Conservation (phyloP, 139 green algal genomes). For the Chlamydomonas sphaeroides region DNA sequence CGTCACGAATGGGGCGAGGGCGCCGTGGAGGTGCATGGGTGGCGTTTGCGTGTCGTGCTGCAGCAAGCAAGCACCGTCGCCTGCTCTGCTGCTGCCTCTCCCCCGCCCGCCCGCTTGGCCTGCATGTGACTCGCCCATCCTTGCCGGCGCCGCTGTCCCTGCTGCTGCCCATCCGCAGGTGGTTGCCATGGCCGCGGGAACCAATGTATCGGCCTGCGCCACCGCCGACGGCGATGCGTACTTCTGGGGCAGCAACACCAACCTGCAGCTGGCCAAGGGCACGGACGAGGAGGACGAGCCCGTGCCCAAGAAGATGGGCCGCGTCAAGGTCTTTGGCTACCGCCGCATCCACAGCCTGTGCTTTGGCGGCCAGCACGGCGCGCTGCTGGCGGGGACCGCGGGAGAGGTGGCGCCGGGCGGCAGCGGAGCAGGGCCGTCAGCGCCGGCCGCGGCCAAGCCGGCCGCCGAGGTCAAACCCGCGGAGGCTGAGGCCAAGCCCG, state of each 20-base stretch:
- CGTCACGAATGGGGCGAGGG: too few species aligned
- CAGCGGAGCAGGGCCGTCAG: not conserved
- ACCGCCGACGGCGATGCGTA: constrained; percentile 55
- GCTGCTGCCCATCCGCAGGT: too few species aligned
- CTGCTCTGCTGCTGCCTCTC: too few species aligned
- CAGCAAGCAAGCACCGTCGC: too few species aligned
- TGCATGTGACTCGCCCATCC: too few species aligned
- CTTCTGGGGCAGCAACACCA: constrained; percentile 85
- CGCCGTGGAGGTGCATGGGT: too few species aligned
- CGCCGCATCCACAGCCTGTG: constrained; percentile 60
- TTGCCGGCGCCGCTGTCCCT: too few species aligned
- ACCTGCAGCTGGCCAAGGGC: constrained; percentile 85
- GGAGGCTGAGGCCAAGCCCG: not conserved
- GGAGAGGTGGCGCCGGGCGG: constrained; percentile 14
- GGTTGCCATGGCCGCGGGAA: constrained; percentile 60
- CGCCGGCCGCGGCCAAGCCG: not conserved
- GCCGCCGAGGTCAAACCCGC: not conserved
- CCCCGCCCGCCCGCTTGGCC: too few species aligned
- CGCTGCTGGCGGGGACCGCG: constrained; percentile 59
- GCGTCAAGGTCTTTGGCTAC: constrained; percentile 63
- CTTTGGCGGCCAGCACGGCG: constrained; percentile 85
- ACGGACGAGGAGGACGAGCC: constrained; percentile 76
- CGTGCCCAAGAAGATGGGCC: constrained; percentile 65
- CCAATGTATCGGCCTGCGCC: constrained; percentile 74
- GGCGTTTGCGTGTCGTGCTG: too few species aligned